Evolutionary conservation across 2,329 filamentous ascomycete species (phyloP), one percentile per base, ranked within the genome.

Genomic region (Furcasterigmium furcatum): DNA sequence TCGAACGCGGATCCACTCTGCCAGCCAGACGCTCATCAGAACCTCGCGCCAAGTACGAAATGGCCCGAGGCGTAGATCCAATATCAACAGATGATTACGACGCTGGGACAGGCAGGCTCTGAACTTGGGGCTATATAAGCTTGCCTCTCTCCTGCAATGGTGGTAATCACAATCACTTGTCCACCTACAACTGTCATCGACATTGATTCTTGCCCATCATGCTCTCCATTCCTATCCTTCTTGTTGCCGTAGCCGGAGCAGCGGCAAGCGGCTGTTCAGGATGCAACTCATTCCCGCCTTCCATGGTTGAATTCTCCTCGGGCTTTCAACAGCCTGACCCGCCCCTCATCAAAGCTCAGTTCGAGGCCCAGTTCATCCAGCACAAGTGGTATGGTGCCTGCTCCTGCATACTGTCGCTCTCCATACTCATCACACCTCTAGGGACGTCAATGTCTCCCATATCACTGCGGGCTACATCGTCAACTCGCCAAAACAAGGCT

Each of bases 371-470:
- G 19, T 67, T 67, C 38, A 48, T 67, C 9, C 66, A 69, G 41
- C 66, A 68, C 40, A 68, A 69, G 48, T 68, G 66, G 65, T 63
- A 46, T n/a, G 40, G 7, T 2, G 24, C 24, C 24, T 27, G 24
- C 7, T 5, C 1, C 25, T 22, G 14, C 2, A 7, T 21, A 21
- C 1, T 9, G 10, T 4, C 32, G 2, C 5, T 49, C n/a, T n/a
- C n/a, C n/a, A n/a, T 46, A 21, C 50, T 18, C 4, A 2, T 6
- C 8, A 1, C 4, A 1, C n/a, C 12, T 27, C 7, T 27, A 67
- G 65, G 65, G 60, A 68, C 38, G 39, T 56, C 4, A 60, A 66
- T n/a, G 4, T 70, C 2, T 69, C 66, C 4, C 65, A 70, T 47
- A 64, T 70, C 38, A 62, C 59, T 5, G 48, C 57, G 6, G 67